phyloP scores from a whole-genome alignment of 306 rosid genomes.

The Sindora glabra region DNA sequence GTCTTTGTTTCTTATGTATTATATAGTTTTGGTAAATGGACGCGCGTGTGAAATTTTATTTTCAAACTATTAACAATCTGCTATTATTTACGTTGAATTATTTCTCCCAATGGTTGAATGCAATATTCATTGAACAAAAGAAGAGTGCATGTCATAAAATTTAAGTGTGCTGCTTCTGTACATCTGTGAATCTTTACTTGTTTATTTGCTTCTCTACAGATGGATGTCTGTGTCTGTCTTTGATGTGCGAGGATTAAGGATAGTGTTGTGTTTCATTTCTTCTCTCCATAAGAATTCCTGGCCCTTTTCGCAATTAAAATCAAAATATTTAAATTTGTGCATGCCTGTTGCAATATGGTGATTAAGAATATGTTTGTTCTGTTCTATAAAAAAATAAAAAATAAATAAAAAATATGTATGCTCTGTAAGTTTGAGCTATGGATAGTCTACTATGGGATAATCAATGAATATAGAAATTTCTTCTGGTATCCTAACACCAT shows the following conservation, averaged over 20 bases:
- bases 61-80: not conserved
- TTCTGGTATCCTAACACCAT: not conserved
- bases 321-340: no score
- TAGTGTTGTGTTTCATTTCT: no score
- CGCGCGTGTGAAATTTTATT: not conserved
- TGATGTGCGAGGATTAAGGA: no score
- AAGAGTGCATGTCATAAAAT: not conserved
- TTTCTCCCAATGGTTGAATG: not conserved
- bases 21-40: not conserved
- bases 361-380: no score
- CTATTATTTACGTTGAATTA: not conserved
- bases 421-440: not conserved
- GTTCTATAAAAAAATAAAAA: no score
- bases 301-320: no score
- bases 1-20: not conserved
- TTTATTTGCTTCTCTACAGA: not conserved
- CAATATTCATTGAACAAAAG: no score
- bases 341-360: no score
- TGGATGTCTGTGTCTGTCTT: no score
- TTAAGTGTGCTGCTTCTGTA: not conserved
- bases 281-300: no score
- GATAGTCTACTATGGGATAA: not conserved
- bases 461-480: not conserved
- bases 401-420: not conserved
- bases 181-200: not conserved